phyloP scores from a whole-genome alignment of 306 rosid genomes.

The Corylus heterophylla region DNA sequence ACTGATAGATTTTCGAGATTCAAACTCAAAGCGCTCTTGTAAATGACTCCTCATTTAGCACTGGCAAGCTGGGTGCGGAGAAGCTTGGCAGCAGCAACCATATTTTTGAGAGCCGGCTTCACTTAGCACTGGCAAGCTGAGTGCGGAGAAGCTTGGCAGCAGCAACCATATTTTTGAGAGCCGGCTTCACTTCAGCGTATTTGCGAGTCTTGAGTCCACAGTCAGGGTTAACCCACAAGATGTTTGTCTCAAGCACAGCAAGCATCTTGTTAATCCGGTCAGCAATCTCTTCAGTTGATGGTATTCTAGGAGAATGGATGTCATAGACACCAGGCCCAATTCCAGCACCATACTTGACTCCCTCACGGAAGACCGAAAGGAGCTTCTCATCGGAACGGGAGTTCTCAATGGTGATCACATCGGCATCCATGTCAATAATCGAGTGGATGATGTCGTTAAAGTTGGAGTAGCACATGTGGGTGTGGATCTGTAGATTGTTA shows the following conservation, averaged over 20 bases:
- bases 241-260: conserved; percentile 90
- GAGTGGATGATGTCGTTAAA: conserved; percentile 95
- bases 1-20: conserved; percentile 8
- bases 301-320: conserved; percentile 93
- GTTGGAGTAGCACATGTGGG: conserved; percentile 98
- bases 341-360: conserved; percentile 94
- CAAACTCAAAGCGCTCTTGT: conserved; percentile 1
- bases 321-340: conserved; percentile 95
- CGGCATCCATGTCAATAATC: conserved; percentile 88
- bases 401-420: conserved; percentile 93
- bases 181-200: conserved; percentile 82
- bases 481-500: conserved; percentile 67
- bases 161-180: conserved; percentile 73
- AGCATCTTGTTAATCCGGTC: conserved; percentile 93
- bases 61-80: conserved; percentile 79
- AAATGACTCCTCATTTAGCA: conserved; percentile 48
- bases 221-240: conserved; percentile 95
- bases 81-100: conserved; percentile 84
- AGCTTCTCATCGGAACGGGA: conserved; percentile 94
- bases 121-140: conserved; percentile 69
- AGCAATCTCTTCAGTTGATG: conserved; percentile 87
- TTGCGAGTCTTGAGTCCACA: conserved; percentile 96
- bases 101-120: conserved; percentile 71
- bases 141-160: conserved; percentile 86
- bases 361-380: conserved; percentile 93